phyloP scores from a whole-genome alignment of 1,139 yeast species.

The Wickerhamiella infanticola region DNA sequence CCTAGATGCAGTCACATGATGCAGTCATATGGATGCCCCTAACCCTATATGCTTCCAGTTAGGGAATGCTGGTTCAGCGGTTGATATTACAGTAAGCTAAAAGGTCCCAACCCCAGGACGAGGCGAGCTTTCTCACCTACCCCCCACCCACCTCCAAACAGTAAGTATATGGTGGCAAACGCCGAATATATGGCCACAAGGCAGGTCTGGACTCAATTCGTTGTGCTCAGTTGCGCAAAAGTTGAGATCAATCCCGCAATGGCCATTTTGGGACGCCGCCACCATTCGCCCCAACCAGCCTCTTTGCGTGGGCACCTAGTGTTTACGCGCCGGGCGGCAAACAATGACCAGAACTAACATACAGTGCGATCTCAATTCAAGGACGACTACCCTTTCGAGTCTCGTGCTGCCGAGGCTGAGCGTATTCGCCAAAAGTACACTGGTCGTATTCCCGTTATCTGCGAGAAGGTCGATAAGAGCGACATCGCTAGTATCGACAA shows the following conservation, averaged over 20 bases:
- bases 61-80: not conserved
- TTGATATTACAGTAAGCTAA: not conserved
- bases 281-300: not conserved
- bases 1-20: too few species aligned
- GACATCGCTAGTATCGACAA: constrained; percentile 94
- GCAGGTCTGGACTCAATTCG: too few species aligned
- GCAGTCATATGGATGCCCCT: not conserved
- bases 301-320: not conserved
- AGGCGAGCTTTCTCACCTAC: not conserved
- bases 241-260: not conserved
- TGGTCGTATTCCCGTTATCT: constrained; percentile 88
- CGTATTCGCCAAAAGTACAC: constrained; percentile 80
- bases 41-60: not conserved
- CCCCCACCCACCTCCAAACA: constrained; percentile 1
- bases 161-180: constrained; percentile 1
- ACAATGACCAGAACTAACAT: not conserved
- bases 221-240: too few species aligned
- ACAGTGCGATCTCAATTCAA: constrained; percentile 78
- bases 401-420: constrained; percentile 90
- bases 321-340: not conserved
- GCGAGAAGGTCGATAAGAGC: constrained; percentile 94
- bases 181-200: not conserved
- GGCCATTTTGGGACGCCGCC: not conserved
- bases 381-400: constrained; percentile 85
- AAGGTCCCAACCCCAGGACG: not conserved